A percentile compares a stretch with the other conserved stretches of the same genome.
Conservation (phyloP, 1,284 basidiomycete genomes). For the Taiwanofungus camphoratus region DNA sequence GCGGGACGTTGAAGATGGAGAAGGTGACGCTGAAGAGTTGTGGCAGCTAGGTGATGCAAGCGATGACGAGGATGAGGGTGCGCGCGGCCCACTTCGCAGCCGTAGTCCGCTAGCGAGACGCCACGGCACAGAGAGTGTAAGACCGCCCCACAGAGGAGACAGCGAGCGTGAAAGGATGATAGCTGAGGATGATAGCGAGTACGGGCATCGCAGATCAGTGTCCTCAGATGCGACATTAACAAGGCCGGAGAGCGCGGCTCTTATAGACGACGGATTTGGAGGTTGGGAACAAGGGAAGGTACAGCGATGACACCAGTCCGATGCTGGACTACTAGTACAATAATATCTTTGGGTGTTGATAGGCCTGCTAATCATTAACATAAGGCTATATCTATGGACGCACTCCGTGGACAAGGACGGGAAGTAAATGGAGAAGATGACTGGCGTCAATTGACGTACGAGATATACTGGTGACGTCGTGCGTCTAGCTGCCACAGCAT, state of each 20-base stretch:
- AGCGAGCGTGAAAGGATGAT: constrained; percentile 23
- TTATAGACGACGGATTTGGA: constrained; percentile 23
- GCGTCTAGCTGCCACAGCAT: too few relatives aligned
- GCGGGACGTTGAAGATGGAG: constrained; percentile 27
- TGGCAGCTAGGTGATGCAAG: constrained; percentile 67
- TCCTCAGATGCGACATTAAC: constrained; percentile 35
- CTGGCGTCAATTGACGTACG: too few relatives aligned
- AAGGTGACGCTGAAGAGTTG: constrained; percentile 39
- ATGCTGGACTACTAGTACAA: too few relatives aligned
- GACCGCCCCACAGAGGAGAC: neutral
- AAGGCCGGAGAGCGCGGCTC: constrained; percentile 20
- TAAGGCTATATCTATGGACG: too few relatives aligned
- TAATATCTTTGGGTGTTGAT: too few relatives aligned
- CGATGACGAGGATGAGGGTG: constrained; percentile 46
- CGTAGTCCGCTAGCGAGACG: constrained; percentile 4
- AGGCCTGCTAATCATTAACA: too few relatives aligned
- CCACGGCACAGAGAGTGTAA: neutral
- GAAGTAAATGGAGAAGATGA: too few relatives aligned
- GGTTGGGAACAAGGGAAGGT: constrained; percentile 18
- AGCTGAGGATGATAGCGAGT: constrained; percentile 21
- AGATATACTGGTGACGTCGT: too few relatives aligned
- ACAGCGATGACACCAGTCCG: neutral
- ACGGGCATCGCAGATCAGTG: constrained; percentile 26
- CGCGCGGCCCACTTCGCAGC: constrained; percentile 7
- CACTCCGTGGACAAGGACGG: too few relatives aligned